phyloP scores from a whole-genome alignment of 331 rosid species.

The Prunus yedoensis region DNA sequence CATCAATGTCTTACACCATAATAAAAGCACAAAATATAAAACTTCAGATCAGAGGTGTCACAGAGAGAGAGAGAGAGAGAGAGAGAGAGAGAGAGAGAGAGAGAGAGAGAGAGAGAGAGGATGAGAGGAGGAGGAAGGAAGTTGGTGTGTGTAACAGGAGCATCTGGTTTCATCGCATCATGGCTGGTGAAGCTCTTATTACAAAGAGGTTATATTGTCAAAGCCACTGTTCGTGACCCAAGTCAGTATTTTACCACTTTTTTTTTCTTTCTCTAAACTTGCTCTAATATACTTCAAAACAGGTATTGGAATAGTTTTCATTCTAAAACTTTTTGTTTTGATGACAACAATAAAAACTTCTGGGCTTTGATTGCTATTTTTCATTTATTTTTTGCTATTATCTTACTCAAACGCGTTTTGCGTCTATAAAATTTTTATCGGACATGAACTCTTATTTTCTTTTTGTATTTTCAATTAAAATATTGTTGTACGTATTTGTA shows the following conservation, averaged over 20 bases:
- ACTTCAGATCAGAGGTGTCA: too few species aligned
- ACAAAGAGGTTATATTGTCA: conserved; percentile 17
- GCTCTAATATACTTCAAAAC: background rate
- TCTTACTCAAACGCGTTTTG: too few species aligned
- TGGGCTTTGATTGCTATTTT: too few species aligned
- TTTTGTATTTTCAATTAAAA: too few species aligned
- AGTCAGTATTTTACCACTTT: background rate
- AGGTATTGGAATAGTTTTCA: background rate
- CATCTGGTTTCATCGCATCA: conserved; percentile 26
- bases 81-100: background rate
- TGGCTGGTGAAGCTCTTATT: conserved; percentile 26
- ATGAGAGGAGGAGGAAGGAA: background rate
- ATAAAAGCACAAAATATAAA: too few species aligned
- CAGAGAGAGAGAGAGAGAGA: background rate
- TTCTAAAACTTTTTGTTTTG: background rate
- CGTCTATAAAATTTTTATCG: background rate
- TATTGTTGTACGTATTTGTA: background rate
- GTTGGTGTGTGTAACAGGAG: conserved; percentile 29
- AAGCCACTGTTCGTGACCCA: conserved; percentile 28
- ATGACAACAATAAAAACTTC: background rate
- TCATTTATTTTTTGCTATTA: too few species aligned
- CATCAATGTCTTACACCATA: too few species aligned
- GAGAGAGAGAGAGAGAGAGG: background rate
- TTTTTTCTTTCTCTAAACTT: background rate
- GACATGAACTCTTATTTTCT: background rate